Percentiles rank a stretch among this genome's conserved stretches.
Evolutionary conservation across 192 early-diverging fungal genomes (phyloP).

Genomic region (Podila minutissima): DNA sequence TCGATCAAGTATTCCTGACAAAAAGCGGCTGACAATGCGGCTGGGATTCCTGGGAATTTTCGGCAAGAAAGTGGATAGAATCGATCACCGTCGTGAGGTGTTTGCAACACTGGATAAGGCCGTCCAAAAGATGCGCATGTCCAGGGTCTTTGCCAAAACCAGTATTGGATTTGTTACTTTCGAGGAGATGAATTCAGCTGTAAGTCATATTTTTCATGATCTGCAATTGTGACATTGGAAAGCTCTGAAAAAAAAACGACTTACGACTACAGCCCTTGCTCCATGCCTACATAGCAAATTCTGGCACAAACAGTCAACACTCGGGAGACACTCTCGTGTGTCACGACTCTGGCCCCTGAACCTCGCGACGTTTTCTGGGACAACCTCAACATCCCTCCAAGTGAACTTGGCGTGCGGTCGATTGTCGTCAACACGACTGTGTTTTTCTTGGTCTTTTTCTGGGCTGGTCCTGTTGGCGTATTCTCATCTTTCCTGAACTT

Average conservation of each 20-base stretch:
- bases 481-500: slow-evolving; percentile 74
- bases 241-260: neutral
- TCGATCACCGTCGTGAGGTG: slow-evolving; percentile 66
- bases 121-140: slow-evolving; percentile 60
- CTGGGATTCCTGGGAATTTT: slow-evolving; percentile 55
- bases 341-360: slow-evolving; percentile 73
- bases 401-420: slow-evolving; percentile 63
- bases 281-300: slow-evolving; percentile 54
- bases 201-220: slow-evolving; percentile 32
- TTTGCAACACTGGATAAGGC: slow-evolving; percentile 66
- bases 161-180: slow-evolving; percentile 86
- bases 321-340: slow-evolving; percentile 71
- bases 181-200: slow-evolving; percentile 73
- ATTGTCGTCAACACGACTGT: slow-evolving; percentile 64
- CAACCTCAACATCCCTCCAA: slow-evolving; percentile 70
- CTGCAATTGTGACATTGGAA: too few species aligned
- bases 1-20: neutral
- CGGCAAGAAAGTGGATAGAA: slow-evolving; percentile 74
- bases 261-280: neutral
- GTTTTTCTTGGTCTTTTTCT: slow-evolving; percentile 77
- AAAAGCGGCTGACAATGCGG: slow-evolving; percentile 53
- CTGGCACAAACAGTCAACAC: slow-evolving; percentile 73
- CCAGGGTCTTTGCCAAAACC: slow-evolving; percentile 48
- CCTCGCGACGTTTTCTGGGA: slow-evolving; percentile 83
- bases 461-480: slow-evolving; percentile 75